Percentiles rank a stretch among this genome's conserved stretches.
Conservation (phyloP, 2,329 filamentous ascomycete genomes). For the Cytospora leucostoma region DNA sequence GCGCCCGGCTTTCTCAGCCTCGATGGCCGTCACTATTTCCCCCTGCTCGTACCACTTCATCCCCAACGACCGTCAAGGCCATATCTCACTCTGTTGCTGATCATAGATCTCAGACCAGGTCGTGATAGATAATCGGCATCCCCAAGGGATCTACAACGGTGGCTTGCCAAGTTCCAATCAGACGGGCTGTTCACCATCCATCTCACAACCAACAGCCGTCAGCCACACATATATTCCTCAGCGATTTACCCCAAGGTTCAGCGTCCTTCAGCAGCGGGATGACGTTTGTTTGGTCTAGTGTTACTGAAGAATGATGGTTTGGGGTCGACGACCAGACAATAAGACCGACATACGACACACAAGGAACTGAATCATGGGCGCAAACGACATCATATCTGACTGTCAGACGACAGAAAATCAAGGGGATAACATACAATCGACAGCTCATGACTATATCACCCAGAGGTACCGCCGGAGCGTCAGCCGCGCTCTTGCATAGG, state of each 20-base stretch:
- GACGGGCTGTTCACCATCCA: not conserved
- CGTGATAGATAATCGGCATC: not conserved
- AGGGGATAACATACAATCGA: not conserved
- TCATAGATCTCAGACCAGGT: not conserved
- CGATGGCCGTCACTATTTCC: not conserved
- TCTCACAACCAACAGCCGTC: not conserved
- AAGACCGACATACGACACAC: not conserved
- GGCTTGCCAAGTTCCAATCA: not conserved
- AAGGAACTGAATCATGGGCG: not conserved
- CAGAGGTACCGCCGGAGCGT: too few species aligned
- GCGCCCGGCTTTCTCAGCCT: not conserved
- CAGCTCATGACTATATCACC: not conserved
- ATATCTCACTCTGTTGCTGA: not conserved
- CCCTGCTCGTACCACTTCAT: not conserved
- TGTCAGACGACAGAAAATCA: not conserved
- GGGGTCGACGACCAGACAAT: not conserved
- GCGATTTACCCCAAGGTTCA: not conserved
- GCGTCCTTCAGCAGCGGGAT: not conserved
- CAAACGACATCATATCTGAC: constrained; percentile 1
- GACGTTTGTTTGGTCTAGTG: not conserved
- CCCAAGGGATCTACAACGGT: not conserved
- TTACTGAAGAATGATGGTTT: not conserved
- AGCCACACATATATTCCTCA: not conserved
- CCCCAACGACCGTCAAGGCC: not conserved
- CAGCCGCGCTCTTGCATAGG: too few species aligned